Conservation (phyloP, 177 flowering plant species). For the Tripterygium wilfordii region DNA sequence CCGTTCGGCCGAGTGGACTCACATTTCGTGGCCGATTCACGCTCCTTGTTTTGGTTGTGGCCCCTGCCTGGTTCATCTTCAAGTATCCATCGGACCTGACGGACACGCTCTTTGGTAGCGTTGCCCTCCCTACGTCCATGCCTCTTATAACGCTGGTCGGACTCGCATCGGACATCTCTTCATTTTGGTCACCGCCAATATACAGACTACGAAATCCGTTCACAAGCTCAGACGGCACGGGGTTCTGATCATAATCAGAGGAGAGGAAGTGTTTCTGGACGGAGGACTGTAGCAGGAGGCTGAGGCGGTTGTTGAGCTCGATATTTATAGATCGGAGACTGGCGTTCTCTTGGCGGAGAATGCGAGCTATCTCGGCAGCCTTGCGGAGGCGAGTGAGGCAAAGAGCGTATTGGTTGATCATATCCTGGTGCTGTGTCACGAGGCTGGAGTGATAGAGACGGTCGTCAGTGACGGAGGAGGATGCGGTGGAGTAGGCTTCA, state of each 20-base stretch:
- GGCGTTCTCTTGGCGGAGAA: constrained; percentile 59
- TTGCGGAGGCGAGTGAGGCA: constrained; percentile 54
- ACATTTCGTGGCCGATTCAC: no score
- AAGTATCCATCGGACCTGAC: constrained; percentile 68
- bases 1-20: no score
- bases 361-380: constrained; percentile 33
- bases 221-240: constrained; percentile 16
- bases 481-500: no score
- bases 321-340: constrained; percentile 41
- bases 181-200: constrained; percentile 11
- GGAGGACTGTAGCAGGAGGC: constrained; percentile 24
- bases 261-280: constrained; percentile 14
- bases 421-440: constrained; percentile 50
- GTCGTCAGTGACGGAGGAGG: no score
- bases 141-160: constrained; percentile 51
- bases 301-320: constrained; percentile 46
- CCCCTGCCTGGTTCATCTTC: constrained; percentile 37
- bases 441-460: constrained; percentile 18
- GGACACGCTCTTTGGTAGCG: constrained; percentile 83
- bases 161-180: constrained; percentile 26
- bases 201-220: constrained; percentile 20
- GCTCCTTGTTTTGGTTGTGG: no score
- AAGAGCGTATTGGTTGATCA: constrained; percentile 42
- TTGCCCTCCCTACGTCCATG: constrained; percentile 24
- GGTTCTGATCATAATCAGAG: constrained; percentile 5